Evolutionary conservation across 331 rosid genomes (phyloP).

Genomic region (Acacia pycnantha): DNA sequence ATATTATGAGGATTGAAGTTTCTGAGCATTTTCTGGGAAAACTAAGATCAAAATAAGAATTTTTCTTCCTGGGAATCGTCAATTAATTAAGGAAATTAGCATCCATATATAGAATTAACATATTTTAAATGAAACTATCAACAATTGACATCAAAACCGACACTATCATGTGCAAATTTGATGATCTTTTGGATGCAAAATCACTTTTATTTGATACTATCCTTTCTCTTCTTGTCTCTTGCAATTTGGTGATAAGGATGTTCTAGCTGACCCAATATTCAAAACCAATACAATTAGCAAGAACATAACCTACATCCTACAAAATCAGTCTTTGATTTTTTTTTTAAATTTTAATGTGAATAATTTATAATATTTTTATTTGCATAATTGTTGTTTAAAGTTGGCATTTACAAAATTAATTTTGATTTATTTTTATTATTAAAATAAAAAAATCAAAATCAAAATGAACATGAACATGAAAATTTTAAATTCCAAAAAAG

Average conservation of each 20-base stretch:
- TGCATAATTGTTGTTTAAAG: background rate
- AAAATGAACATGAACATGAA: background rate
- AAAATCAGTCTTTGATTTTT: conserved; percentile 1
- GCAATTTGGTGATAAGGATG: conserved; percentile 37
- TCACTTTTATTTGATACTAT: conserved; percentile 16
- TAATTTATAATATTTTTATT: background rate
- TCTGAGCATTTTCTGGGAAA: conserved; percentile 24
- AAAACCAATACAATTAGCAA: background rate
- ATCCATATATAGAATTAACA: background rate
- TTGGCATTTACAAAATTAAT: background rate
- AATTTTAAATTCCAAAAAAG: background rate
- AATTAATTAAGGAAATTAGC: background rate
- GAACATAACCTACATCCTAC: background rate
- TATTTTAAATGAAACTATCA: background rate
- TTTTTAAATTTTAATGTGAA: conserved; percentile 12
- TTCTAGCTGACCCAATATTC: conserved; percentile 25
- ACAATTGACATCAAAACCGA: conserved; percentile 47
- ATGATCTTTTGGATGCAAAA: conserved; percentile 33
- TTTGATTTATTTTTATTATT: background rate
- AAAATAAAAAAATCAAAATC: background rate
- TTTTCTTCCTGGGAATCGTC: background rate
- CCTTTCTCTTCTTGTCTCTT: conserved; percentile 33
- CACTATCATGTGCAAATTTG: conserved; percentile 52
- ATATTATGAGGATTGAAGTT: background rate
- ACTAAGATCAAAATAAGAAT: conserved; percentile 1